phyloP scores from a whole-genome alignment of 1,139 yeast genomes.

The Taphrina wiesneri region DNA sequence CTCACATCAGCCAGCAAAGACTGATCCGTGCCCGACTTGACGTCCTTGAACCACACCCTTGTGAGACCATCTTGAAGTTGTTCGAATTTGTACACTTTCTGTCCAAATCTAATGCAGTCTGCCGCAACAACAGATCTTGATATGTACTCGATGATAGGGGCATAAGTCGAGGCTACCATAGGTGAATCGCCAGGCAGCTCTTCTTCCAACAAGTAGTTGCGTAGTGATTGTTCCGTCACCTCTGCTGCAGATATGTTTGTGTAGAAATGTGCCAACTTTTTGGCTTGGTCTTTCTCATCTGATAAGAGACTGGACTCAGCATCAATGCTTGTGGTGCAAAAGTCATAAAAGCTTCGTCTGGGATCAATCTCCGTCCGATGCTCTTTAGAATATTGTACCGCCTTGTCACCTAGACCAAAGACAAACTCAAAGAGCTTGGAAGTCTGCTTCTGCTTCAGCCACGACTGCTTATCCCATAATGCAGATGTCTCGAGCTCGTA shows the following conservation, averaged over 20 bases:
- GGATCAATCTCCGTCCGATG: constrained; percentile 2
- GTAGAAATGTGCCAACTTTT: constrained; percentile 16
- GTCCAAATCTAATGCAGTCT: background rate
- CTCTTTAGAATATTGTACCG: constrained; percentile 7
- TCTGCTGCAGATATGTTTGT: constrained; percentile 21
- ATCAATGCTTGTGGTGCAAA: background rate
- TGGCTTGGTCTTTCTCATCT: background rate
- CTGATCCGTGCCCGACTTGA: background rate
- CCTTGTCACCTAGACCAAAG: constrained; percentile 2
- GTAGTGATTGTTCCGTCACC: constrained; percentile 13
- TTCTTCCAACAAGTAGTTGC: constrained; percentile 16
- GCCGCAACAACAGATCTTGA: background rate
- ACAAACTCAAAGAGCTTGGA: constrained; percentile 9
- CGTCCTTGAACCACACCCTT: background rate
- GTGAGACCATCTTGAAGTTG: background rate
- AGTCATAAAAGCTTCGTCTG: background rate
- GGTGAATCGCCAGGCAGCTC: constrained; percentile 19
- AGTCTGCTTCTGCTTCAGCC: background rate
- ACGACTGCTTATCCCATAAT: background rate
- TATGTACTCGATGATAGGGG: constrained; percentile 2
- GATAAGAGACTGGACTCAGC: background rate
- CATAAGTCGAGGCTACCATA: constrained; percentile 19
- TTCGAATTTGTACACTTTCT: background rate
- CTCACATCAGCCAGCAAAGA: constrained; percentile 47
- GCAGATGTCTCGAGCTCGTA: constrained; percentile 12